These are phyloP conservation scores for Iris pallida DNA, from an alignment of 116 monocot species.

Conservation along the genomic window DNA sequence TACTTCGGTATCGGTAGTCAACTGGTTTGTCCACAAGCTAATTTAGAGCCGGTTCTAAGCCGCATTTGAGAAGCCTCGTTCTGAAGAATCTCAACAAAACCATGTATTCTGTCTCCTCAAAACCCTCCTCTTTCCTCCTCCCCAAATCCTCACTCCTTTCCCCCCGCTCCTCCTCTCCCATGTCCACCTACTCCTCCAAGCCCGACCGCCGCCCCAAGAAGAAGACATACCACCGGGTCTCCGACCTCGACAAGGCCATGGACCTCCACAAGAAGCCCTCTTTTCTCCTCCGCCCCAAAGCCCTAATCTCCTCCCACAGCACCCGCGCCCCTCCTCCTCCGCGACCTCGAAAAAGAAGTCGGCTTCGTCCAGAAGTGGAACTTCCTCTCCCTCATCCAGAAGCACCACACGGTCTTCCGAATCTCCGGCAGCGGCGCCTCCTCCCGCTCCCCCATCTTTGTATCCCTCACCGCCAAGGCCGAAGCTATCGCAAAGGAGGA, in stretches of 20 bases:
- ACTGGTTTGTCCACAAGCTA: too few relatives aligned
- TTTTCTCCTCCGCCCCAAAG: conserved; percentile 47
- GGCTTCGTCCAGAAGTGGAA: conserved; percentile 76
- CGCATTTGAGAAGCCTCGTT: too few relatives aligned
- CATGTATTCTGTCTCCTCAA: conserved; percentile 53
- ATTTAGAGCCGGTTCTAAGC: too few relatives aligned
- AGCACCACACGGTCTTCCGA: conserved; percentile 47
- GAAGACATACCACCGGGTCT: conserved; percentile 79
- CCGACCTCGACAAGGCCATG: conserved; percentile 58
- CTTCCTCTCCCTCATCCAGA: conserved; percentile 50
- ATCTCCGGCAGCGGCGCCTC: conserved; percentile 43
- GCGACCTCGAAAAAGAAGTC: too few relatives aligned
- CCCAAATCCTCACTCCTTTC: too few relatives aligned
- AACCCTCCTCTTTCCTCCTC: too few relatives aligned
- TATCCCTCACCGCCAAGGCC: conserved; percentile 57
- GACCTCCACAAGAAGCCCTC: conserved; percentile 64
- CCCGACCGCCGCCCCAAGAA: too few relatives aligned
- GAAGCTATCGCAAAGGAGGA: conserved; percentile 43
- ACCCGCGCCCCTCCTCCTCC: conserved; percentile 48
- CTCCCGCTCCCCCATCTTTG: conserved; percentile 47
- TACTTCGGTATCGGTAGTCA: too few relatives aligned
- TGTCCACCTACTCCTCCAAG: too few relatives aligned
- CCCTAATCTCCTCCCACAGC: conserved; percentile 28
- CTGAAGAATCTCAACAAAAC: conserved; percentile 48
- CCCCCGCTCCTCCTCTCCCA: too few relatives aligned